Evolutionary conservation across 73 alveolate species (phyloP), one percentile per base, ranked within the genome.

Genomic region (Blepharisma stoltei): DNA sequence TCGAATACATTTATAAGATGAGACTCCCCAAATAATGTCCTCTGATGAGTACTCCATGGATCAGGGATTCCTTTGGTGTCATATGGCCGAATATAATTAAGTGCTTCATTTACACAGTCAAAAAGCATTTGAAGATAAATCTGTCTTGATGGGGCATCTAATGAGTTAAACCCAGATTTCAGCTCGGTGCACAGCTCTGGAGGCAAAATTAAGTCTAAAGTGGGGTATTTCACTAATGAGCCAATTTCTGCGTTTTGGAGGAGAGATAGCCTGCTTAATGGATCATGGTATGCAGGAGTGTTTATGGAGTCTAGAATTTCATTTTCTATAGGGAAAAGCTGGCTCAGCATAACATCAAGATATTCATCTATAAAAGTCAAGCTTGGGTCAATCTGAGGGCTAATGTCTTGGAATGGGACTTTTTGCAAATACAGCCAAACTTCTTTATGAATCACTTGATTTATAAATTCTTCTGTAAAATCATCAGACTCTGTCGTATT

Each of bases 11-110:
- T 83, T 27, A 67, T 78, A 1, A 83, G 65, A 25, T 70, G 52
- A 8, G 70, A 87, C 6, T 55, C 76, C 21, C 86, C 81, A 27
- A 80, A 76, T 46, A 55, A 27, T 14, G 52, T 73, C 44, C 78
- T 43, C 45, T 87, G 80, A 55, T 83, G 70, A 5, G 71, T 53
- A 23, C 54, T 78, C 90, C 90, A 83, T 41, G 90, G 90, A 27
- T 77, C 54, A 6, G 90, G 90, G 52, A 76, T 54, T 20, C 90
- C 90, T 83, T 83, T 83, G n/a, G 76, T 48, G 7, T 87, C 90
- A 79, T 41, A 83, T 9, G 90, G 90, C 54, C 90, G 48, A 50
- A 83, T 70, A 41, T 78, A 78, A 54, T 83, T 78, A 54, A 83
- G 75, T 21, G 90, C 86, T 55, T 83, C 90, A 48, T 83, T 83